phyloP scores from a whole-genome alignment of 2,329 filamentous ascomycete species.

The Podosphaera fusca region DNA sequence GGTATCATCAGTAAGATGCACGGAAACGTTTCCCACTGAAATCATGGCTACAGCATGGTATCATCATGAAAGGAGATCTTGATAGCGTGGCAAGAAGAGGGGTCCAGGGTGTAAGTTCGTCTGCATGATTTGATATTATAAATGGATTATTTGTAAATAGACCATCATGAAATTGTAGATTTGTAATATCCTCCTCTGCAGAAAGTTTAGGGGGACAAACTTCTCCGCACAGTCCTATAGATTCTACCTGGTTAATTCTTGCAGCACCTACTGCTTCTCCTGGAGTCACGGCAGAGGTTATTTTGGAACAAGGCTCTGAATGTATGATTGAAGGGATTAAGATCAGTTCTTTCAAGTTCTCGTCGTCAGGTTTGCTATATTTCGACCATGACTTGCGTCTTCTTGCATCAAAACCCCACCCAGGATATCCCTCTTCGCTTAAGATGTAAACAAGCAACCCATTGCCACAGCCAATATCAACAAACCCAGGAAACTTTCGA shows the following conservation, averaged over 20 bases:
- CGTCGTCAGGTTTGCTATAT: slow-evolving; percentile 30
- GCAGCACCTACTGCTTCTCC: background rate
- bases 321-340: slow-evolving; percentile 27
- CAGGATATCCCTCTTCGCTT: slow-evolving; percentile 53
- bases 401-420: slow-evolving; percentile 87
- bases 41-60: slow-evolving; percentile 85
- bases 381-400: slow-evolving; percentile 60
- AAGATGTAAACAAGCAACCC: slow-evolving; percentile 74
- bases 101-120: slow-evolving; percentile 91
- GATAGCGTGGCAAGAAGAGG: slow-evolving; percentile 63
- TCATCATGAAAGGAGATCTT: slow-evolving; percentile 63
- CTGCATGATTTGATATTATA: slow-evolving; percentile 90
- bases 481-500: slow-evolving; percentile 56
- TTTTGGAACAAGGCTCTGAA: background rate
- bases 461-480: slow-evolving; percentile 91
- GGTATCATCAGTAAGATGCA: slow-evolving; percentile 59
- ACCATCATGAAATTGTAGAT: slow-evolving; percentile 29
- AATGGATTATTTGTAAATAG: slow-evolving; percentile 55
- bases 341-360: slow-evolving; percentile 31
- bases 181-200: slow-evolving; percentile 15
- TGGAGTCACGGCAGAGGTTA: background rate
- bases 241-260: background rate
- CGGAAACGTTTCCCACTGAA: slow-evolving; percentile 56
- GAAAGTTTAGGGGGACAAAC: background rate
- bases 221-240: background rate